Evolutionary conservation across 2,329 filamentous ascomycete genomes (phyloP), one percentile per base, ranked within the genome.

Genomic region (Aspergillus sojae): DNA sequence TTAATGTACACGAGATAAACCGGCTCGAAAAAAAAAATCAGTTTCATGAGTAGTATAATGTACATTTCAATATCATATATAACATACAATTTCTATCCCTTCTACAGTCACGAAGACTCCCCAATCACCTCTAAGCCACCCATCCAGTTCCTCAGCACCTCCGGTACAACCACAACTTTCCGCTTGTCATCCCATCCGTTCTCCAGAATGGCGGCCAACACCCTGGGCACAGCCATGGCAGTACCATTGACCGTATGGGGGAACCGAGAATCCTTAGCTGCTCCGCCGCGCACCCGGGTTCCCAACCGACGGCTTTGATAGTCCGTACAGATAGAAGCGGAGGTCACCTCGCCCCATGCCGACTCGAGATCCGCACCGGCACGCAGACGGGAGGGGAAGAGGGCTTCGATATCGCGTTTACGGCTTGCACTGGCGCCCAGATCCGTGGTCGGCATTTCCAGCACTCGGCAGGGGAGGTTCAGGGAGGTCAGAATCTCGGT

Each of bases 181-280:
- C 83, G 84, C 28, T 82, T 74, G 72, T 93, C 90, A 72, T 95
- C 87, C 91, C 94, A 99, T 1, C 93, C 91, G 72, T 94, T 93
- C 82, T 99, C 95, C 67, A 99, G 75, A 57, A 99, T 84, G 6
- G 93, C 94, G 28, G 95, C 94, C 63, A 99, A 76, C 14, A 99
- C 91, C 58, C 95, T 85, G 4, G 95, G 95, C 43, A 98, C 90
- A 0, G 95, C 95, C 71, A 98, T 83, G 0, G 94, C 95, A 1
- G 95, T 99, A 0, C 94, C 96, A 75, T 99, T 99, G 43, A 96
- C 84, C 0, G 95, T 99, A 81, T 92, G 93, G 16, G 94, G 93
- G 76, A 93, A 98, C 1, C 84, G 83, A 46, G 90, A 79, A 73
- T 81, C 80, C 65, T 76, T 77, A 7, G 70, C 61, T 21, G 75